A percentile compares a stretch with the other conserved stretches of the same genome.
phyloP scores from a whole-genome alignment of 2,329 filamentous ascomycete genomes.

The Calonectria hawksworthii region DNA sequence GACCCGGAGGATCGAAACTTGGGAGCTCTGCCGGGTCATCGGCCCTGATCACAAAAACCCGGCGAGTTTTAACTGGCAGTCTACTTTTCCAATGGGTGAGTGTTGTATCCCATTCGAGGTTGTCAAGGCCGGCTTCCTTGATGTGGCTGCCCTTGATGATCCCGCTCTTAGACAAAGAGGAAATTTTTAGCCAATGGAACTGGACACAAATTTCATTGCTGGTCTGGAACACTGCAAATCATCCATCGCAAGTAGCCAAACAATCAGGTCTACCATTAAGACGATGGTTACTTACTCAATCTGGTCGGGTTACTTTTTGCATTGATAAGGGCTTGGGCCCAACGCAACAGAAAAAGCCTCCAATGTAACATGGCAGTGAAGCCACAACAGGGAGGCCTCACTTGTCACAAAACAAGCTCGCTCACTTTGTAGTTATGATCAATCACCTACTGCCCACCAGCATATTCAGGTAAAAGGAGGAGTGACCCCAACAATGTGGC shows the following conservation, averaged over 20 bases:
- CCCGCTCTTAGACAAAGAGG: too few species aligned
- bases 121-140: too few species aligned
- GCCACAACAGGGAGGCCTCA: background rate
- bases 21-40: too few species aligned
- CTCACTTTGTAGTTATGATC: background rate
- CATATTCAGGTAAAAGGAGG: background rate
- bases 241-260: background rate
- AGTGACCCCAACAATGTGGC: background rate
- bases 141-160: too few species aligned
- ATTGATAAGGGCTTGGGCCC: background rate
- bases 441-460: background rate
- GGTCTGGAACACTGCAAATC: background rate
- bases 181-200: too few species aligned
- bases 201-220: too few species aligned
- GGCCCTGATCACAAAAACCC: too few species aligned
- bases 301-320: background rate
- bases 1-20: too few species aligned
- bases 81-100: too few species aligned
- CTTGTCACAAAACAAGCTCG: background rate
- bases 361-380: background rate
- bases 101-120: too few species aligned
- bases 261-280: background rate
- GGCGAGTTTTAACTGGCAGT: too few species aligned
- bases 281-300: background rate
- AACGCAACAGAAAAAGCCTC: background rate